These are phyloP conservation scores for Forsythia viridissima DNA, from an alignment of 257 asterid species.

Conservation along the genomic window DNA sequence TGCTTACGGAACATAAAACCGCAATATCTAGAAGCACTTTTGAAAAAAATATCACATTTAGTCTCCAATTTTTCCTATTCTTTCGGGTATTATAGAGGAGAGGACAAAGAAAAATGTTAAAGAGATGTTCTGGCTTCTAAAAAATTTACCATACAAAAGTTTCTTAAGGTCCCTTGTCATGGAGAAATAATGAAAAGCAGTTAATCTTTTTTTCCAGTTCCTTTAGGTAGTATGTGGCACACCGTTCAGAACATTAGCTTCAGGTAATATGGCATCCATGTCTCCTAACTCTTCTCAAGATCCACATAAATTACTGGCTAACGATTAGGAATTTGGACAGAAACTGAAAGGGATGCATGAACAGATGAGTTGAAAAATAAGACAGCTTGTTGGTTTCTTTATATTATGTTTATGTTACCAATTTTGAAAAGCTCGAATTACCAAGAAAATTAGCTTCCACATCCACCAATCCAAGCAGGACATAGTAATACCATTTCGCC, in stretches of 20 bases:
- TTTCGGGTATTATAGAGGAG: background rate
- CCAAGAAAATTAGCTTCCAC: conserved; percentile 98
- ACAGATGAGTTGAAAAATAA: background rate
- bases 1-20: background rate
- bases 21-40: background rate
- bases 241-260: background rate
- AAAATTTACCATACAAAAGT: background rate
- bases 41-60: background rate
- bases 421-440: conserved; percentile 26
- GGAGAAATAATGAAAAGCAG: background rate
- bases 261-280: conserved; percentile 9
- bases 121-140: background rate
- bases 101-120: background rate
- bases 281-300: background rate
- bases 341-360: background rate
- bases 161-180: background rate
- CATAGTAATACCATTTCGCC: conserved; percentile 90
- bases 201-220: background rate
- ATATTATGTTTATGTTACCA: background rate
- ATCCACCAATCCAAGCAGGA: conserved; percentile 79
- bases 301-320: background rate
- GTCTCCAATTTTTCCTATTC: background rate
- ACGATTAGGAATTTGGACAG: background rate
- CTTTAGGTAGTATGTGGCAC: conserved; percentile 4
- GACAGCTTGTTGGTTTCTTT: background rate